phyloP scores from a whole-genome alignment of 805 yeast species.

The Cephaloascus fragrans region DNA sequence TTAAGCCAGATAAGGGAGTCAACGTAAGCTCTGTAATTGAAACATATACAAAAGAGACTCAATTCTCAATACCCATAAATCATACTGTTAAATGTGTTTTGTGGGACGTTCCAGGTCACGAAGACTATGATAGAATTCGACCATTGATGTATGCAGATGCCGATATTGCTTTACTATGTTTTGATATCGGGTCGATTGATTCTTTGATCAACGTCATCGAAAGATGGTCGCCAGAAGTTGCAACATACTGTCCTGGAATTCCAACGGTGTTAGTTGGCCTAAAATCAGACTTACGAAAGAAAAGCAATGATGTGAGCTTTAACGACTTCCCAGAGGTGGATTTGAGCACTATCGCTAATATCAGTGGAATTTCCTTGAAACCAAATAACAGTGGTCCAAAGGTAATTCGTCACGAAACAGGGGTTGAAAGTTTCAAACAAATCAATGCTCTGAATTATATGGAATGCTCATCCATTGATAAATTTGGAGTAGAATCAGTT shows the following conservation, averaged over 20 bases:
- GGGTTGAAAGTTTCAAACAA: slow-evolving; percentile 17
- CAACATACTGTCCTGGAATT: slow-evolving; percentile 25
- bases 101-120: slow-evolving; percentile 33
- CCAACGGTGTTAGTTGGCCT: slow-evolving; percentile 25
- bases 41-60: slow-evolving; percentile 9
- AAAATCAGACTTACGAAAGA: slow-evolving; percentile 22
- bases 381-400: slow-evolving; percentile 13
- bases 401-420: slow-evolving; percentile 13
- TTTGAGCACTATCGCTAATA: no score
- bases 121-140: slow-evolving; percentile 27
- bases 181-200: slow-evolving; percentile 20
- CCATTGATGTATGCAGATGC: slow-evolving; percentile 32
- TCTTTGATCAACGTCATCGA: slow-evolving; percentile 23
- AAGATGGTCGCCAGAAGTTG: slow-evolving; percentile 33
- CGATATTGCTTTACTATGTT: slow-evolving; percentile 25
- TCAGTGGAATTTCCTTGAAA: slow-evolving; percentile 10
- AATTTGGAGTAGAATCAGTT: slow-evolving; percentile 6
- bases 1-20: no score
- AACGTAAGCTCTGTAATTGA: slow-evolving; percentile 6
- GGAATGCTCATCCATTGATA: slow-evolving; percentile 19
- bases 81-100: slow-evolving; percentile 17
- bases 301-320: slow-evolving; percentile 7
- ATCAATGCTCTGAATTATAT: slow-evolving; percentile 20
- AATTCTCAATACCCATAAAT: slow-evolving; percentile 3
- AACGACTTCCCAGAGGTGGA: neutral